Evolutionary conservation across 495 filamentous ascomycete species (phyloP).

Genomic region (Trichodelitschia bisporula): DNA sequence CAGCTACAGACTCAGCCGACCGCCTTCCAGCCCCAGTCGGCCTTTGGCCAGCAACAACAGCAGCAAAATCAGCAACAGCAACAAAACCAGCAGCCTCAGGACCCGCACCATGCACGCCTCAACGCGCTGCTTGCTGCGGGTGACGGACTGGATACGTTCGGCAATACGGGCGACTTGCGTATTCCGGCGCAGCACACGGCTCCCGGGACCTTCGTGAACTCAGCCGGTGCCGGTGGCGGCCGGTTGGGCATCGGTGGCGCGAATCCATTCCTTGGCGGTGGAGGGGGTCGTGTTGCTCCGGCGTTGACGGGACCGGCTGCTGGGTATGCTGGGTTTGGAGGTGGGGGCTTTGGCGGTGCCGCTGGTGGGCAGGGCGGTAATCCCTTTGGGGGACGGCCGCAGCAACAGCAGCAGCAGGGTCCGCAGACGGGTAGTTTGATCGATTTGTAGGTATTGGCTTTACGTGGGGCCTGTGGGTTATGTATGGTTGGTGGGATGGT

Average conservation of each 20-base stretch:
- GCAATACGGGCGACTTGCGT: constrained; percentile 80
- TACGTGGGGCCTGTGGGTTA: too few relatives aligned
- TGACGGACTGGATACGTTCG: constrained; percentile 91
- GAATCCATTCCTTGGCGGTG: constrained; percentile 60
- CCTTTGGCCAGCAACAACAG: constrained; percentile 19
- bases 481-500: too few relatives aligned
- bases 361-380: constrained; percentile 22
- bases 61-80: constrained; percentile 13
- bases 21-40: constrained; percentile 13
- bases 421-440: constrained; percentile 56
- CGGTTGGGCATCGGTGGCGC: constrained; percentile 48
- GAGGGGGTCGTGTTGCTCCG: constrained; percentile 30
- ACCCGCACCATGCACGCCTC: constrained; percentile 63
- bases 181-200: constrained; percentile 95
- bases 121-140: constrained; percentile 73
- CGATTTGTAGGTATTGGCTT: constrained; percentile 60
- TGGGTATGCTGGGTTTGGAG: constrained; percentile 25
- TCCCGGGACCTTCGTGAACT: constrained; percentile 91
- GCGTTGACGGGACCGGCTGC: constrained; percentile 59
- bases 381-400: constrained; percentile 45
- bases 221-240: constrained; percentile 52
- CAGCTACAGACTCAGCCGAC: constrained; percentile 22
- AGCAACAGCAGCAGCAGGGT: constrained; percentile 30
- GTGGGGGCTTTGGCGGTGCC: constrained; percentile 20
- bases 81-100: constrained; percentile 24